phyloP scores from a whole-genome alignment of 2,329 filamentous ascomycete genomes.

The Podosphaera fusca region DNA sequence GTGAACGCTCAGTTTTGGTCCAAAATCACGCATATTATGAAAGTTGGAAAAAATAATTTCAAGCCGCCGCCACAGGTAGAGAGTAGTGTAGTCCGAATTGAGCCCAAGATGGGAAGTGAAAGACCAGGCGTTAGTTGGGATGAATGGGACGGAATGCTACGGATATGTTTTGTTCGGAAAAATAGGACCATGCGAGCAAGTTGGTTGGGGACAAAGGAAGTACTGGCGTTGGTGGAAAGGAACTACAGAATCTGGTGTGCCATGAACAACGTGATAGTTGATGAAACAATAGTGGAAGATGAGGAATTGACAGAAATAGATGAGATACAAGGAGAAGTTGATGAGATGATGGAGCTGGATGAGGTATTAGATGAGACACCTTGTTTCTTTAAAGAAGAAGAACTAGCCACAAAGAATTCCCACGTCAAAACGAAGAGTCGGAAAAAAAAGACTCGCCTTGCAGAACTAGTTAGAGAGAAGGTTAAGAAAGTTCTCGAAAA shows the following conservation, averaged over 20 bases:
- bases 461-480: constrained; percentile 65
- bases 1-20: constrained; percentile 92
- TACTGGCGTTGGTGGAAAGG: constrained; percentile 59
- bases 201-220: constrained; percentile 59
- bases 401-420: constrained; percentile 16
- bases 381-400: constrained; percentile 53
- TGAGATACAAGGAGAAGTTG: constrained; percentile 24
- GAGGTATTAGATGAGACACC: constrained; percentile 45
- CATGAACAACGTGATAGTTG: constrained; percentile 57
- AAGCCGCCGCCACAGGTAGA: constrained; percentile 85
- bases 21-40: constrained; percentile 54
- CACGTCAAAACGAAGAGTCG: constrained; percentile 37
- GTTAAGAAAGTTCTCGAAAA: constrained; percentile 65
- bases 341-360: constrained; percentile 28
- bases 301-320: constrained; percentile 24
- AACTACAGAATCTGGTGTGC: constrained; percentile 87
- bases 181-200: constrained; percentile 73
- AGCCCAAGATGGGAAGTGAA: constrained; percentile 56
- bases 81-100: constrained; percentile 69
- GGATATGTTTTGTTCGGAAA: constrained; percentile 65
- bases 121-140: constrained; percentile 77
- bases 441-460: constrained; percentile 59
- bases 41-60: constrained; percentile 92
- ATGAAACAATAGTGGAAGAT: constrained; percentile 32
- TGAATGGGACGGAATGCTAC: constrained; percentile 79